Conservation (phyloP, 768 basidiomycete genomes). For the Polyporus arcularius region DNA sequence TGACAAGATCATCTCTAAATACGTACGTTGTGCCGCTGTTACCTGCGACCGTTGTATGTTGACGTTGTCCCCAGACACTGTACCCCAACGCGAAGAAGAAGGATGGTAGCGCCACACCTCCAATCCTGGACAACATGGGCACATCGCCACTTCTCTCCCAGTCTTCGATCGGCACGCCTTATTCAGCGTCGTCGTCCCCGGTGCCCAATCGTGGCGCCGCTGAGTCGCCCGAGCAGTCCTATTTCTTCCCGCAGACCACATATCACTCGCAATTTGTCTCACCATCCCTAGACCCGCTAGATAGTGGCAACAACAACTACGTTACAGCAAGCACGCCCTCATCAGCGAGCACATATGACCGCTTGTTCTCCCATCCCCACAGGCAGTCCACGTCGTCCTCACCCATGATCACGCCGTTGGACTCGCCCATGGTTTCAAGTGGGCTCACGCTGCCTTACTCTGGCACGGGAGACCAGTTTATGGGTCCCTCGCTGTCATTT, state of each 20-base stretch:
- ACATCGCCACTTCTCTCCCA: conserved; percentile 10
- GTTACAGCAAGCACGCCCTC: not conserved
- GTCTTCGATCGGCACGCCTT: not conserved
- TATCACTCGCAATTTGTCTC: conserved; percentile 5
- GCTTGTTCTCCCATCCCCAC: conserved; percentile 8
- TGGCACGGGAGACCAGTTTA: conserved; percentile 3
- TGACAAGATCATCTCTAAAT: conserved; percentile 83
- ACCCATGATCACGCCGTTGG: conserved; percentile 9
- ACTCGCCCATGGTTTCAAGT: conserved; percentile 6
- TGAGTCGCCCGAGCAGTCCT: conserved; percentile 1
- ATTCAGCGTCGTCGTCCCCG: conserved; percentile 11
- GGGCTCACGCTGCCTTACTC: conserved; percentile 10
- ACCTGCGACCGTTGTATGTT: not conserved
- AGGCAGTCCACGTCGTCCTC: conserved; percentile 12
- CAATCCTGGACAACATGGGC: not conserved
- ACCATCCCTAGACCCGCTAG: not conserved
- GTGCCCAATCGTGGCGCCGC: conserved; percentile 3
- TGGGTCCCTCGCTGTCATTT: conserved; percentile 14
- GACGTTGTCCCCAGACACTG: conserved; percentile 1
- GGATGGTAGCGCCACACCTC: conserved; percentile 1
- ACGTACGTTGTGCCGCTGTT: conserved; percentile 47
- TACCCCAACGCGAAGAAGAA: conserved; percentile 11
- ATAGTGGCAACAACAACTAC: conserved; percentile 9
- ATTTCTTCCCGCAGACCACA: conserved; percentile 10
- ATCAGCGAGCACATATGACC: conserved; percentile 5